Base-by-base conservation (phyloP, 371 early-diverging fungal genomes). In the Zopfochytrium polystomum region DNA sequence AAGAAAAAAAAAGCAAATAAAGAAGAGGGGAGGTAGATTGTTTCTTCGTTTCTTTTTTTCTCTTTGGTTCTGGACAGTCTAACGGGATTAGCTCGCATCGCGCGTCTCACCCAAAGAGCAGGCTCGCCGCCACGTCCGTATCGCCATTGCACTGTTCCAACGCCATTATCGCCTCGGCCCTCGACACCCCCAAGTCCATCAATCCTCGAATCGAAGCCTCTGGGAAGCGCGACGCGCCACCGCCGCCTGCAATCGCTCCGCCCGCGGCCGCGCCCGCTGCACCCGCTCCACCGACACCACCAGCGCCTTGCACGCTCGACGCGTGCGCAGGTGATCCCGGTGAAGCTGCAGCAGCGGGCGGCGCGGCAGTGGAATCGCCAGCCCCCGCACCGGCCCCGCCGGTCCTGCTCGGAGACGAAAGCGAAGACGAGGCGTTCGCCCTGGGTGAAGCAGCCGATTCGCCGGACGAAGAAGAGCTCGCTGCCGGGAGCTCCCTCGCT, bases 141-240 rank as follows among this genome's bases (percentile, higher is more conserved):
- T 95, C 85, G 3, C 96, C 96, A 20, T 81, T 82, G 23, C 90
- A 80, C 32, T 84, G 86, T 45, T 92, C 88, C 52, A 96, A 73
- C 23, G 90, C 88, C 42, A 79, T 69, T 48, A 95, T 83, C 1
- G 91, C 95, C 65, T 90, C 83, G 42, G 83, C 79, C 33, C 85
- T 70, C 2, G 79, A 64, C 26, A 79, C 80, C 5, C 92, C 90
- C 44, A 90, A 58, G 48, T 76, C 79, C 69, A 81, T 80, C 43
- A 89, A 63, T 18, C 75, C 65, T 56, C 82, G 58, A 43, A 91
- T 85, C 2, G 72, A 55, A 7, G 66, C 76, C 35, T 87, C 86
- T 2, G 86, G 68, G 56, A 73, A 72, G 25, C 38, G 44, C 1
- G 62, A 23, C 9, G 59, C 60, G n/a, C 67, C 32, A 2, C 32